phyloP scores from a whole-genome alignment of 208 protist genomes.

The Entamoeba invadens region DNA sequence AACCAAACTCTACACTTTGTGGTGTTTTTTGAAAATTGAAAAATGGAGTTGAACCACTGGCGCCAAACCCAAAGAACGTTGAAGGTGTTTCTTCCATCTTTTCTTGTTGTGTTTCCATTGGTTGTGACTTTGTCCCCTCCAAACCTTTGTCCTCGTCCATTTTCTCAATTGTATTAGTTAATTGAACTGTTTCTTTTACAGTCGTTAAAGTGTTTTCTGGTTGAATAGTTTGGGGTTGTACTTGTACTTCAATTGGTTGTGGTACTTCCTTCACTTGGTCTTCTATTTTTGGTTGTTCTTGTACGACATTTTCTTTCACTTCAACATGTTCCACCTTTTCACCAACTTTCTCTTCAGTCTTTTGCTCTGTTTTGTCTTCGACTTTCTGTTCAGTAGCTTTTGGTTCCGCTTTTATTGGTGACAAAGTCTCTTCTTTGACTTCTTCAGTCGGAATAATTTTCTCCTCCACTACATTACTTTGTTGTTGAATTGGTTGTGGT shows the following conservation, averaged over 20 bases:
- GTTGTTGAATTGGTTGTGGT: neutral
- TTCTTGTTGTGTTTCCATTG: neutral
- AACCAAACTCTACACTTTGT: neutral
- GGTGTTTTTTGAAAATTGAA: neutral
- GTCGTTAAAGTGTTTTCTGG: too few species aligned
- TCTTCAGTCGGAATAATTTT: neutral
- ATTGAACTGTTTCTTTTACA: too few species aligned
- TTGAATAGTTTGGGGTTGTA: too few species aligned
- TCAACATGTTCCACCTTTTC: neutral
- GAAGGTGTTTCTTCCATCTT: neutral
- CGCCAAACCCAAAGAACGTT: too few species aligned
- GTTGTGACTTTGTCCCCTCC: neutral
- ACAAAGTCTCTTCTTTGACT: neutral
- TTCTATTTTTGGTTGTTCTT: neutral
- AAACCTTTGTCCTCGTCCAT: neutral
- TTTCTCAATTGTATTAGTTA: neutral
- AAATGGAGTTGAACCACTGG: too few species aligned
- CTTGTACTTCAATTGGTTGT: neutral
- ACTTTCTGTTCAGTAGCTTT: too few species aligned
- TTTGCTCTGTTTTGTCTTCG: neutral
- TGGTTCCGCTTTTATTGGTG: neutral
- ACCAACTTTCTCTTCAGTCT: neutral
- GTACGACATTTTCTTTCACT: neutral
- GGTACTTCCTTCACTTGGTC: neutral
- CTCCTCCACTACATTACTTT: neutral